Base-by-base conservation (phyloP, 192 early-diverging fungal genomes). In the Coemansia sp. region DNA sequence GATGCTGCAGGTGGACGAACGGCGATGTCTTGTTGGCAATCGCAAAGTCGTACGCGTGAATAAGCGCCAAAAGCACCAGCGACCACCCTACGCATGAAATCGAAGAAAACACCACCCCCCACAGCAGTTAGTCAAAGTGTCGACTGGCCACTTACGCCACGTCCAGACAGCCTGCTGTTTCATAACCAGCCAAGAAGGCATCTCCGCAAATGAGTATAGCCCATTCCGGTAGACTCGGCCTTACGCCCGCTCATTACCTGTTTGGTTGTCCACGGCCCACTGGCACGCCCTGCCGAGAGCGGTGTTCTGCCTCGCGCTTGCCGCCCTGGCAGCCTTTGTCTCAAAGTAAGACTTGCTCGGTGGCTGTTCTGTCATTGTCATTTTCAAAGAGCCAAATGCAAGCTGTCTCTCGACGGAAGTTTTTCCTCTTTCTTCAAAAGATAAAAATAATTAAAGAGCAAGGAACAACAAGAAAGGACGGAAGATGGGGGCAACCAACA, bases 211-310 rank as follows among this genome's bases (percentile, higher is more conserved):
- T 6, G 35, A 38, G n/a, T 38, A 16, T 16, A 12, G 11, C 35
- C 35, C n/a, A n/a, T n/a, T n/a, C n/a, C n/a, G n/a, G n/a, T 38
- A 38, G 35, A 38, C n/a, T n/a, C n/a, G n/a, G n/a, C n/a, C n/a
- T 38, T 38, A 16, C 35, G n/a, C 5, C n/a, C 12, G 35, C 35
- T 38, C 35, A 38, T 54, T 69, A 58, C 60, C 60, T 59, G 61
- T 61, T 50, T 77, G 73, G 58, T 77, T 65, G 21, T 69, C 56
- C 24, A 77, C 64, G 9, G 59, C 28, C 73, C 73, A 77, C 46
- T 56, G 50, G 52, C 73, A 69, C 11, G 60, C 60, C 44, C 16
- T 48, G 30, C 10, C 22, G 19, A 56, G 2, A 4, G 53, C 10
- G 1, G 63, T 55, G 32, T 16, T 11, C 18, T 32, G 29, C 7